Evolutionary conservation across 2,329 filamentous ascomycete genomes (phyloP), one percentile per base, ranked within the genome.

Genomic region (Fusarium devonianum): DNA sequence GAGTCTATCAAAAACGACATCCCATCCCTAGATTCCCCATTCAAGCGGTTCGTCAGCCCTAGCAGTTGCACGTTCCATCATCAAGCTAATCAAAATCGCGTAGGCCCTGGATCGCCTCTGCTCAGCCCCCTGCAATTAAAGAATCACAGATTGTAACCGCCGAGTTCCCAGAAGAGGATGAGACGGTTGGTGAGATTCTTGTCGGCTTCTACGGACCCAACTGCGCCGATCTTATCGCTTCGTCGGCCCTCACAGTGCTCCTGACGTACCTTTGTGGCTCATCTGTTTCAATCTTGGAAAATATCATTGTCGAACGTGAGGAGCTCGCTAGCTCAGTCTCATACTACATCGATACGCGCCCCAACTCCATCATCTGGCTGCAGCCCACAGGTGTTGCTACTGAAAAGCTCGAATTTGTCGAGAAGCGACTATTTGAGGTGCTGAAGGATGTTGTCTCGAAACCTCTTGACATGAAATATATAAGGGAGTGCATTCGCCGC

Each of bases 91-190:
- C 11, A 13, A 7, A 40, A 7, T 12, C 5, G 4, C 1, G 32
- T 19, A 78, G 76, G 38, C 94, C 94, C 2, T 99, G 94, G 92
- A 84, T 94, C 17, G 92, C 97, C 48, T 97, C 93, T 4, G 82
- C 85, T 42, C 88, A 89, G 58, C 87, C 91, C 0, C 87, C 90
- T 2, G 73, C 84, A 0, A 76, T 99, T 19, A 81, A 82, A 21
- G 80, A 89, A 68, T 91, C 90, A 0, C 78, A 86, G 9, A 73
- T 96, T 10, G 84, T 93, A 59, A 90, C 81, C 0, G 87, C 96
- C 19, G 87, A 96, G 56, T 99, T 99, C 64, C 94, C 94, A 0
- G 94, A 99, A 69, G 93, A 97, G 65, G 94, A 99, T 60, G 94
- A 99, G 69, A 93, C 91, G 0, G 89, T 87, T 46, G 94, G 94